These are phyloP conservation scores for Naganishia albida DNA, from an alignment of 1,284 basidiomycete species.

Conservation along the genomic window DNA sequence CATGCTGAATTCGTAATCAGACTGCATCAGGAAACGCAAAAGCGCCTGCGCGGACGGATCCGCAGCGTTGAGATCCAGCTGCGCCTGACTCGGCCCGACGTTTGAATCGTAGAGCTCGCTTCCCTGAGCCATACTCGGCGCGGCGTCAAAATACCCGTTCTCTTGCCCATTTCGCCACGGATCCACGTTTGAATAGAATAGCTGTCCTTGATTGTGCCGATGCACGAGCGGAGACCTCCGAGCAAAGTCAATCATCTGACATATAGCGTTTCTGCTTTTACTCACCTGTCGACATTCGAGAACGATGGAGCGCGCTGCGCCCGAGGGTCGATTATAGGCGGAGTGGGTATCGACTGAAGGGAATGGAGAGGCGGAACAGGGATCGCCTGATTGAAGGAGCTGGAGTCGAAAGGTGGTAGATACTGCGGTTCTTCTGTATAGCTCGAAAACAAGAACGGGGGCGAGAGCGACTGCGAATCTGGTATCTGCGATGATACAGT, in stretches of 20 bases:
- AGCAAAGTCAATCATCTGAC: not conserved
- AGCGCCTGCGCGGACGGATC: constrained; percentile 13
- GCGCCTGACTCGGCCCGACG: not conserved
- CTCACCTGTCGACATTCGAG: not conserved
- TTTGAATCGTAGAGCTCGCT: not conserved
- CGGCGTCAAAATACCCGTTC: constrained; percentile 3
- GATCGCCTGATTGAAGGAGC: not conserved
- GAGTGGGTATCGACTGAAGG: not conserved
- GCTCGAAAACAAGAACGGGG: not conserved
- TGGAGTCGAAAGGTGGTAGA: not conserved
- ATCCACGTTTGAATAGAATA: not conserved
- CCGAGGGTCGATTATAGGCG: not conserved
- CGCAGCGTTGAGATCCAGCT: not conserved
- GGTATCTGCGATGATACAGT: not conserved
- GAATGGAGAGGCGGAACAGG: not conserved
- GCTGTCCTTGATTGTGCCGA: not conserved
- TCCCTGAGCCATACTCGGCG: not conserved
- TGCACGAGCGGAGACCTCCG: not conserved
- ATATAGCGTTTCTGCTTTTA: not conserved
- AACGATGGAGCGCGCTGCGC: not conserved
- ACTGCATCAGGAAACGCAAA: constrained; percentile 21
- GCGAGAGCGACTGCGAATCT: not conserved
- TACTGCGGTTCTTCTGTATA: not conserved
- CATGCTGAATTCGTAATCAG: constrained; percentile 9
- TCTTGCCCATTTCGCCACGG: not conserved